Base-by-base conservation (phyloP, 176 grass and related monocot genomes). In the Hordeum vulgare region DNA sequence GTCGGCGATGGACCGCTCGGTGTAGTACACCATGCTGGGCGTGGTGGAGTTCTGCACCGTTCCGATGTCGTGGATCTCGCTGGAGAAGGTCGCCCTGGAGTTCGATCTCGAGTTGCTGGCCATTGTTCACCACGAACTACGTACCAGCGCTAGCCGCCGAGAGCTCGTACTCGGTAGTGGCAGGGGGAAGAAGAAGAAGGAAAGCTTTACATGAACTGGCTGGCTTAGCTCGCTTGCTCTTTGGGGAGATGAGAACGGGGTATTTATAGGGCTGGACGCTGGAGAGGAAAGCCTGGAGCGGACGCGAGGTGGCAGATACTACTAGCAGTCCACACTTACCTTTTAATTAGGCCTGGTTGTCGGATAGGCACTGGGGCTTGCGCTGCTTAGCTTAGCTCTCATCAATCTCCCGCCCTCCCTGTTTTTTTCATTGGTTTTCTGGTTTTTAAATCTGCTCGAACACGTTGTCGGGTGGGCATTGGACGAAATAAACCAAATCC, bases 31-130 rank as follows among this genome's bases (percentile, higher is more conserved):
- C 62, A 51, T 18, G 73, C 49, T 40, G 45, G 88, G 66, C 35
- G 60, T 42, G 71, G 12, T 64, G 71, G 77, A 74, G 58, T 81
- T 94, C 57, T 92, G 90, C 37, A 72, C 56, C 7, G 89, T 81
- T 65, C 74, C 80, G 71, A 89, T 74, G 76, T 94, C 95, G 70
- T 98, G 95, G 84, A 93, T 91, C 66, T 95, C 95, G 67, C 87
- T 94, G 49, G 83, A 51, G 89, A 83, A 91, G 91, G 90, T 94
- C 2, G 87, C 77, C 44, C 89, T 90, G 24, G 92, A 82, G 83
- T 87, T 91, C 3, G 89, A 21, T 14, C 91, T 89, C 15, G 92
- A 86, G 89, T 85, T 89, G 76, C 86, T 77, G 40, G 92, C 69
- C 95, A 98, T 98, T 87, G 71, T 18, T 20, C 17, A 23, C 58